Evolutionary conservation across 2,329 filamentous ascomycete genomes (phyloP), one percentile per base, ranked within the genome.

Genomic region (Penicillium sp.): DNA sequence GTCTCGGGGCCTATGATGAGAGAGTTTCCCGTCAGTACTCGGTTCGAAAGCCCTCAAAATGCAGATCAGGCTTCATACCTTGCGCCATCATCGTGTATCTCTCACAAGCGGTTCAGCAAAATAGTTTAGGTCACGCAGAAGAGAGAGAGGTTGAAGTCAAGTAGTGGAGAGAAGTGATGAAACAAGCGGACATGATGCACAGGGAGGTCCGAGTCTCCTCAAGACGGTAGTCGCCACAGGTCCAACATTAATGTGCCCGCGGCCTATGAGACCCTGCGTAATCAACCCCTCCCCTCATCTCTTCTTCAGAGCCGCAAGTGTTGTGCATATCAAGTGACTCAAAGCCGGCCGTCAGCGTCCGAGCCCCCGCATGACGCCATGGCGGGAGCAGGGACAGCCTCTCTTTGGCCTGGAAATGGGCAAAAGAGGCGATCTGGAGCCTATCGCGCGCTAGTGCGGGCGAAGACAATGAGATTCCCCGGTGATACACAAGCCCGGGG

Each of bases 301-400:
- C 38, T 38, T 41, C 35, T 25, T 35, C n/a, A 58, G 66, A 68
- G 66, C 66, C 66, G 59, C 66, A 68, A 59, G 20, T 57, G 28
- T 53, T 53, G 47, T 61, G 61, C 58, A 63, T 62, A 65, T 66
- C 66, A 67, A 66, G 59, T 67, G 65, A 67, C 66, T 67, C 48
- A 55, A 52, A 41, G 3, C 52, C 48, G 59, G 50, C 59, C 51
- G 55, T 60, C 60, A 64, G 62, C 63, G 61, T 55, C 61, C 48
- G 50, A 51, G 37, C 49, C 50, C 45, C 42, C 52, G 52, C 54
- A 62, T 68, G 65, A 64, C 65, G 66, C 63, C 65, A 67, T 65
- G 56, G n/a, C 54, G 25, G 17, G 22, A 45, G 34, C 43, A 15
- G 50, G 34, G 35, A 45, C 38, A 17, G 20, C 4, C 45, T 58